Evolutionary conservation across 2,329 filamentous ascomycete genomes (phyloP), one percentile per base, ranked within the genome.

Genomic region (Trematosphaeria pertusa): DNA sequence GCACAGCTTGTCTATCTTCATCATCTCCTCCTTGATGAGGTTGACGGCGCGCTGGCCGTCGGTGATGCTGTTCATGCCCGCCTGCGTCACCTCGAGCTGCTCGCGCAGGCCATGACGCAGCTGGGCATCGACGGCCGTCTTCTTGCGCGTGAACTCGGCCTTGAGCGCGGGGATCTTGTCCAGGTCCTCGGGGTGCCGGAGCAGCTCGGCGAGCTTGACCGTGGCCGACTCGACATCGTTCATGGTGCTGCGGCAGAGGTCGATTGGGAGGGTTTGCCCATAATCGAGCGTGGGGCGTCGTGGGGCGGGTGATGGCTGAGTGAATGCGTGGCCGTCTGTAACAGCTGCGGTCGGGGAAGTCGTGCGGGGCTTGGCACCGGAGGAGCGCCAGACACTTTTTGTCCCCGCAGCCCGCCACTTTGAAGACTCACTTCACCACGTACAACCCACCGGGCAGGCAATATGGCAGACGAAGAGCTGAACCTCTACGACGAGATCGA

Each of bases 401-500:
- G 24, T 43, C 37, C 28, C 42, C 42, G 22, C 48, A 43, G 21
- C 7, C 47, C 39, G 45, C 47, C 44, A 39, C 45, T 34, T n/a
- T 32, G 15, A 7, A 17, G 21, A 42, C 37, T 43, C 43, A 45
- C 45, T 48, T 35, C 32, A 31, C 35, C 21, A 31, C 22, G 20
- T 36, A 43, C 41, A 24, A 35, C 28, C 18, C n/a, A 18, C 12
- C 19, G 12, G 6, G 9, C 45, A 44, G 21, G 8, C 26, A 44
- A 7, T 48, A 71, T 71, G 67, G 63, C 64, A 35, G 68, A 71
- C 59, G 66, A 67, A 31, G 66, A 70, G n/a, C 15, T 64, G 10
- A 85, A 87, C 59, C 88, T 96, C 65, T 97, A 97, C 79, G 93
- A 97, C 68, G 93, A 97, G 74, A 92, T 97, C 74, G 93, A 97